Conservation (phyloP, 768 basidiomycete species). For the Coprinopsis sp. region DNA sequence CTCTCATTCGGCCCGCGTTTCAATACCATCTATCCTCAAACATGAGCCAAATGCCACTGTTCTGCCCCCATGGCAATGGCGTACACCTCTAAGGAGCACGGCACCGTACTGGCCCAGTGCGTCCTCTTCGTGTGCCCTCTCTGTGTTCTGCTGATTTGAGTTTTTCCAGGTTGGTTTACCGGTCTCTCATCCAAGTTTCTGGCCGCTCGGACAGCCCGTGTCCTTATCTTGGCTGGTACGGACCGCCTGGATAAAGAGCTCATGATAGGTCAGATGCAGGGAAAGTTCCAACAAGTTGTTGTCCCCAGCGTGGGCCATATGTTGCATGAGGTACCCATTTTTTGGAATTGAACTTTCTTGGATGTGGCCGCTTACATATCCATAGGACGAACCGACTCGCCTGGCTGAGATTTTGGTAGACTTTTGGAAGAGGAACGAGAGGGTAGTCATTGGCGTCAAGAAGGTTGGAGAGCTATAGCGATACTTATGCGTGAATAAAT, state of each 20-base stretch:
- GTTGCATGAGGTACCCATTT: slow-evolving; percentile 71
- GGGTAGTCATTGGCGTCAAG: slow-evolving; percentile 56
- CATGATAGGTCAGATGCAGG: slow-evolving; percentile 97
- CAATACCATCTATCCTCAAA: slow-evolving; percentile 75
- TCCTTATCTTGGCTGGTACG: slow-evolving; percentile 88
- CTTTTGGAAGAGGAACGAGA: slow-evolving; percentile 90
- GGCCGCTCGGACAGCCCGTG: slow-evolving; percentile 67
- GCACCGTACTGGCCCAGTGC: slow-evolving; percentile 87
- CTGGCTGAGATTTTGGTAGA: slow-evolving; percentile 79
- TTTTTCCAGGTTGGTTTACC: slow-evolving; percentile 77
- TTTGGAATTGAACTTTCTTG: not conserved
- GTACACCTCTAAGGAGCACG: slow-evolving; percentile 77
- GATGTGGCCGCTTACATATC: not conserved
- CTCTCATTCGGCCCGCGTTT: slow-evolving; percentile 75
- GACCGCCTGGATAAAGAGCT: slow-evolving; percentile 89
- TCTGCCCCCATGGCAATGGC: slow-evolving; percentile 60
- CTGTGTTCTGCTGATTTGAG: not conserved
- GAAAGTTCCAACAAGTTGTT: slow-evolving; percentile 92
- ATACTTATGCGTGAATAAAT: no score
- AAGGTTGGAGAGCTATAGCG: slow-evolving; percentile 49
- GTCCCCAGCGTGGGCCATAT: slow-evolving; percentile 88
- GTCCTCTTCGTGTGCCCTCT: not conserved
- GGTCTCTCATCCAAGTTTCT: slow-evolving; percentile 81
- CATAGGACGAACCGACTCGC: slow-evolving; percentile 83
- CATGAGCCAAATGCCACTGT: slow-evolving; percentile 34